phyloP scores from a whole-genome alignment of 2,329 filamentous ascomycete genomes.

The Tolypocladium pustulatum region DNA sequence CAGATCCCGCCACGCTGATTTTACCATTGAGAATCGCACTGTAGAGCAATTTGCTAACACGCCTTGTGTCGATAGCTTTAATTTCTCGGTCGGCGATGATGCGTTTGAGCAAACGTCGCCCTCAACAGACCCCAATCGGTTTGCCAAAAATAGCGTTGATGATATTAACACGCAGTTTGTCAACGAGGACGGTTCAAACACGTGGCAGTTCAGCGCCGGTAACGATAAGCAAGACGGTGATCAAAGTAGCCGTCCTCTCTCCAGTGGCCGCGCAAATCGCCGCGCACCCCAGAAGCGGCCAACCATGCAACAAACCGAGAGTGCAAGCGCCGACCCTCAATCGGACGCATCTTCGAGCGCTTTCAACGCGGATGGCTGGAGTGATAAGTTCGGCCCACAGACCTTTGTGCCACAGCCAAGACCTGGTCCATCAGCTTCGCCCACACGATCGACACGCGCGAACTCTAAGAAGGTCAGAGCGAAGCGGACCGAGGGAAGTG shows the following conservation, averaged over 20 bases:
- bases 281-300: conserved; percentile 26
- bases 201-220: conserved; percentile 44
- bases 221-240: conserved; percentile 18
- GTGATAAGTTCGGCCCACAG: conserved; percentile 40
- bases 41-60: conserved; percentile 20
- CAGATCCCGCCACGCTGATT: not conserved
- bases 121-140: conserved; percentile 21
- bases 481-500: conserved; percentile 35
- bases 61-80: conserved; percentile 34
- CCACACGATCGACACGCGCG: conserved; percentile 29
- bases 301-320: conserved; percentile 9
- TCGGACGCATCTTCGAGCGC: conserved; percentile 14
- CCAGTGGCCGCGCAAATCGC: conserved; percentile 27
- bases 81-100: conserved; percentile 33
- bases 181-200: conserved; percentile 31
- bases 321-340: conserved; percentile 11
- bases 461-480: conserved; percentile 51
- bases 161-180: conserved; percentile 54
- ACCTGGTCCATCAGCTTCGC: conserved; percentile 28
- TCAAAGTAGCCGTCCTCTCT: conserved; percentile 22
- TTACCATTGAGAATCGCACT: not conserved
- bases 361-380: conserved; percentile 45
- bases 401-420: conserved; percentile 39
- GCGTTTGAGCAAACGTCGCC: conserved; percentile 24
- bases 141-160: conserved; percentile 42